Evolutionary conservation across 768 basidiomycete genomes (phyloP).

Genomic region (Suillus americanus): DNA sequence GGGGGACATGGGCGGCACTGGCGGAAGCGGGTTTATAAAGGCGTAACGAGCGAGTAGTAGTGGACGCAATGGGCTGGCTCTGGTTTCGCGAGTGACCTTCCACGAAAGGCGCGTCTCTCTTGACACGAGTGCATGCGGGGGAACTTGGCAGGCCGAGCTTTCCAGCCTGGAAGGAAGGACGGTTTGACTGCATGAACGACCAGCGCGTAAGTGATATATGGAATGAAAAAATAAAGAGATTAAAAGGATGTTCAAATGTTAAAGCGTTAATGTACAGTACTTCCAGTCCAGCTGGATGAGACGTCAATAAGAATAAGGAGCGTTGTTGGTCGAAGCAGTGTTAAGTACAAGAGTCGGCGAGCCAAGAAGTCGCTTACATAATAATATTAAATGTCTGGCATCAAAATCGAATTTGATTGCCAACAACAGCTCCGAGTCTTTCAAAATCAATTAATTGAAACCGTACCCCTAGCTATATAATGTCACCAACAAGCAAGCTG

Average conservation of each 20-base stretch:
- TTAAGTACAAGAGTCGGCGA: too few relatives aligned
- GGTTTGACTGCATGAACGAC: conserved; percentile 7
- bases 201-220: not conserved
- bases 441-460: not conserved
- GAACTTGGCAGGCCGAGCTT: conserved; percentile 16
- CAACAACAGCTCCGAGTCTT: not conserved
- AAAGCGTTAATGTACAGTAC: not conserved
- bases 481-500: too few relatives aligned
- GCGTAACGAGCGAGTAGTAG: conserved; percentile 20
- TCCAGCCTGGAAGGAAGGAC: not conserved
- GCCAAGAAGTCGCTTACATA: not conserved
- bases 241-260: not conserved
- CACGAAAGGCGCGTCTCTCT: conserved; percentile 1
- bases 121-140: conserved; percentile 10
- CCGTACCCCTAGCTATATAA: not conserved
- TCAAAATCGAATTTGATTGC: not conserved
- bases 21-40: conserved; percentile 22
- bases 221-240: not conserved
- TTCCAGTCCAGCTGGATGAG: conserved; percentile 27
- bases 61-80: not conserved
- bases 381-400: not conserved
- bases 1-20: conserved; percentile 3
- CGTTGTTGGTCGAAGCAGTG: not conserved
- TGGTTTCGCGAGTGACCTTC: conserved; percentile 5
- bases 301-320: conserved; percentile 6